Percentiles rank a stretch among this genome's conserved stretches.
These are phyloP conservation scores for Trichosporon coremiiforme DNA, from an alignment of 1,284 basidiomycete genomes.

Conservation along the genomic window DNA sequence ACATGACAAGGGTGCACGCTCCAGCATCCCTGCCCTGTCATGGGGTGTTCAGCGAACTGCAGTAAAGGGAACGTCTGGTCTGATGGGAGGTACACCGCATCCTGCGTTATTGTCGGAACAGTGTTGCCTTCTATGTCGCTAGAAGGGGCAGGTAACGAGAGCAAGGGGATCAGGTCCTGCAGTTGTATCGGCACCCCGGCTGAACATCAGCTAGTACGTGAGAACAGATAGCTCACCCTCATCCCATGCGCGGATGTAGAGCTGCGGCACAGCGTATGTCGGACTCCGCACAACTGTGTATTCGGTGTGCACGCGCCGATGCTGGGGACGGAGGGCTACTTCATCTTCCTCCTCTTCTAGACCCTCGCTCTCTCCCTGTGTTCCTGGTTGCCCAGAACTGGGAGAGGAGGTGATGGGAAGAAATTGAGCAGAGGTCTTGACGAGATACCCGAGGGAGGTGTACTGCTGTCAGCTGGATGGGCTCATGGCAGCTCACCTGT, in stretches of 20 bases:
- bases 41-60: slow-evolving; percentile 40
- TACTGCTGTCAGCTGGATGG: neutral
- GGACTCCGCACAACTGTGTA: slow-evolving; percentile 38
- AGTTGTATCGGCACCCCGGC: slow-evolving; percentile 38
- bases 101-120: neutral
- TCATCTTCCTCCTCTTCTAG: slow-evolving; percentile 28
- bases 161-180: slow-evolving; percentile 20
- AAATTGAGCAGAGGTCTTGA: slow-evolving; percentile 25
- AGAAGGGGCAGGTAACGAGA: slow-evolving; percentile 20
- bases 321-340: slow-evolving; percentile 11
- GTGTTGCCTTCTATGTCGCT: too few species aligned
- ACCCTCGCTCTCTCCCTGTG: neutral
- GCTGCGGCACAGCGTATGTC: slow-evolving; percentile 42
- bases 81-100: slow-evolving; percentile 32
- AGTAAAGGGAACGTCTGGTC: slow-evolving; percentile 41
- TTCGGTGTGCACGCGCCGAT: slow-evolving; percentile 32
- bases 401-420: neutral
- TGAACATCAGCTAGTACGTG: slow-evolving; percentile 21
- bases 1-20: slow-evolving; percentile 45
- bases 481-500: slow-evolving; percentile 27
- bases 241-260: slow-evolving; percentile 43
- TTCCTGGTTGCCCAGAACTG: neutral
- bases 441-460: slow-evolving; percentile 35
- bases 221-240: slow-evolving; percentile 35
- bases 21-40: slow-evolving; percentile 39